A percentile compares a stretch with the other conserved stretches of the same genome.
Conservation (phyloP, 805 yeast species). For the Saturnispora silvae region DNA sequence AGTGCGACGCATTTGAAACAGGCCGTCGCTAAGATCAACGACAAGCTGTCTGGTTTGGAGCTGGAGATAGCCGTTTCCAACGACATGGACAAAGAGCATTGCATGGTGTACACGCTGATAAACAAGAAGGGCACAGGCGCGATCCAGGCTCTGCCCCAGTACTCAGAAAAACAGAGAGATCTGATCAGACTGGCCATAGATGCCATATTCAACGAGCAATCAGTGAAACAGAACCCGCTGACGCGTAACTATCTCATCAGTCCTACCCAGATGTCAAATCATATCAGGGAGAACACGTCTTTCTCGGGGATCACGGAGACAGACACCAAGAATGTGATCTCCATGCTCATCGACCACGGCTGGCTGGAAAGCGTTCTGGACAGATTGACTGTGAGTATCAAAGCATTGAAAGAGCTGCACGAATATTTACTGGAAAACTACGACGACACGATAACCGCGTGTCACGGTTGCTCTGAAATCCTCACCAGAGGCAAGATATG, state of each 20-base stretch:
- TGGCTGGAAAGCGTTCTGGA: constrained; percentile 36
- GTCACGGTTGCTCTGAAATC: constrained; percentile 42
- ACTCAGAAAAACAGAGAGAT: constrained; percentile 30
- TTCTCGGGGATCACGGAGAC: too few relatives aligned
- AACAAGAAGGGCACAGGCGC: not conserved
- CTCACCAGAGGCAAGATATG: constrained; percentile 44
- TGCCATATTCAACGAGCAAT: constrained; percentile 22
- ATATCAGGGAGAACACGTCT: too few relatives aligned
- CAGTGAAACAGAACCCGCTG: constrained; percentile 1
- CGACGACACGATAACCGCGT: constrained; percentile 31
- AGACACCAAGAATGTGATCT: too few relatives aligned
- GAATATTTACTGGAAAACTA: constrained; percentile 30
- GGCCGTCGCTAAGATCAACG: not conserved
- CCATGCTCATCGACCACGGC: too few relatives aligned
- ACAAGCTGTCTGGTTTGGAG: not conserved
- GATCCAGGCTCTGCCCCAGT: constrained; percentile 27
- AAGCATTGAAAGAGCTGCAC: constrained; percentile 38
- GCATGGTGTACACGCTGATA: too few relatives aligned
- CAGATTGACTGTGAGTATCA: constrained; percentile 29
- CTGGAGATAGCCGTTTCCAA: not conserved
- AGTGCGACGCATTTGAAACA: not conserved
- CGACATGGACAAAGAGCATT: not conserved
- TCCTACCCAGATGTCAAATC: too few relatives aligned
- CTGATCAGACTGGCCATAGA: constrained; percentile 38
- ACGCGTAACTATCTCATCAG: too few relatives aligned